Evolutionary conservation across 495 filamentous ascomycete species (phyloP), one percentile per base, ranked within the genome.

Genomic region (Tuber borchii): DNA sequence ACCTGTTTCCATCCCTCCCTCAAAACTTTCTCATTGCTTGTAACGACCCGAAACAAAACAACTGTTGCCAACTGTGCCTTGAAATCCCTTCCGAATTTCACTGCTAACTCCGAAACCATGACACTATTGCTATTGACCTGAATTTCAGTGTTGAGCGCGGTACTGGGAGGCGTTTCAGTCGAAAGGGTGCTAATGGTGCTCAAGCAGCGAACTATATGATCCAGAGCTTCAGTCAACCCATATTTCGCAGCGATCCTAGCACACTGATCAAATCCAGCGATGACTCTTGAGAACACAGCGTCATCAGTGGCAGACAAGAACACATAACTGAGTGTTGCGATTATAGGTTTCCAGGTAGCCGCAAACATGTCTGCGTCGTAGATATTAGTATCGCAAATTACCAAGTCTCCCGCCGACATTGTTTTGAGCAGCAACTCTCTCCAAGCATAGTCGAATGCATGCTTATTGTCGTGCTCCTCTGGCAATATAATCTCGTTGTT

Each of bases 221-320:
- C 95, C 74, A 98, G 86, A 44, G 92, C 92, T 73, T 97, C 94
- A 1, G 89, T 92, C 76, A 97, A 86, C 12, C 88, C 88, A 84
- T 97, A 94, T 79, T 90, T 92, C 31, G 93, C 91, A 37, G 95
- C 93, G 78, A 99, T 97, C 76, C 93, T 91, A 42, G 95, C 94
- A 82, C 95, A 97, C 83, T 99, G 95, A 82, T 97, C 92, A 83
- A 98, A 98, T 3, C 96, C 95, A 69, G 92, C 91, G 69, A 97
- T 92, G 34, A 99, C 91, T 68, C 95, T 89, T 26, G 92, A 93
- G 82, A 97, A 99, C 19, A 99, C 95, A 17, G 95, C 93, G 84
- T 99, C 96, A 79, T 99, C 95, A 4, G 94, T 97, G 46, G 95
- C 95, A 70, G 95, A 98, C 91, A 98, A 94, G 85, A 99, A 99